Percentiles rank a stretch among this genome's conserved stretches.
These are phyloP conservation scores for Fomitopsis betulina DNA, from an alignment of 1,284 basidiomycete genomes.

Conservation along the genomic window DNA sequence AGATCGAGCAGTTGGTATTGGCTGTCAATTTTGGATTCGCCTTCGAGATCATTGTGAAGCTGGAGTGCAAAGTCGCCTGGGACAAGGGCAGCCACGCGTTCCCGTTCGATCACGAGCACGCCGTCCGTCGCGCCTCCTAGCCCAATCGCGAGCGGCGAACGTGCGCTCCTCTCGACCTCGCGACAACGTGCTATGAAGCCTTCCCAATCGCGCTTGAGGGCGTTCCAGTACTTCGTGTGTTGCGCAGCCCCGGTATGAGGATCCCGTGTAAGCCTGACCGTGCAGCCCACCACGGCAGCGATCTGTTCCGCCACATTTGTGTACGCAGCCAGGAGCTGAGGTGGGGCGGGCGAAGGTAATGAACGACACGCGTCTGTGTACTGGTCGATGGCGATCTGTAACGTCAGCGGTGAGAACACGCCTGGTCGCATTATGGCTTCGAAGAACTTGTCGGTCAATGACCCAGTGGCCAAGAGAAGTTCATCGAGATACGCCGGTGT, in stretches of 20 bases:
- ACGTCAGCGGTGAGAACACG: conserved; percentile 78
- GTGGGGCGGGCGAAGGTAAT: conserved; percentile 52
- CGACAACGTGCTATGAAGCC: conserved; percentile 86
- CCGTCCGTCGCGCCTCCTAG: conserved; percentile 42
- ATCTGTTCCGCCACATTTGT: conserved; percentile 72
- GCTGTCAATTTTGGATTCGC: conserved; percentile 44
- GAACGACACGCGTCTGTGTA: conserved; percentile 73
- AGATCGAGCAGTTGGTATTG: conserved; percentile 40
- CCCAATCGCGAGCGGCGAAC: conserved; percentile 77
- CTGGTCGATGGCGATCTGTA: conserved; percentile 76
- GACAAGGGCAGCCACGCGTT: conserved; percentile 65
- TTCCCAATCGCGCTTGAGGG: conserved; percentile 88
- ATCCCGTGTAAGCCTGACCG: conserved; percentile 69
- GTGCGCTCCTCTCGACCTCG: conserved; percentile 79
- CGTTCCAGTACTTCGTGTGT: conserved; percentile 77
- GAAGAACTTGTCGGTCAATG: conserved; percentile 76
- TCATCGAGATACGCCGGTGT: conserved; percentile 88
- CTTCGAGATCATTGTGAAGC: conserved; percentile 30
- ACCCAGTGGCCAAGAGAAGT: conserved; percentile 65
- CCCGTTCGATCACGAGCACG: conserved; percentile 70
- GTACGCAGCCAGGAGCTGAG: conserved; percentile 57
- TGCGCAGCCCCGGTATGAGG: conserved; percentile 76
- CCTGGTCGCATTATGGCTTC: conserved; percentile 82
- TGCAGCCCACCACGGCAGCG: conserved; percentile 81
- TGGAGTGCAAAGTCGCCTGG: conserved; percentile 63